These are phyloP conservation scores for Hylodesmum podocarpum DNA, from an alignment of 306 rosid genomes.

Conservation along the genomic window DNA sequence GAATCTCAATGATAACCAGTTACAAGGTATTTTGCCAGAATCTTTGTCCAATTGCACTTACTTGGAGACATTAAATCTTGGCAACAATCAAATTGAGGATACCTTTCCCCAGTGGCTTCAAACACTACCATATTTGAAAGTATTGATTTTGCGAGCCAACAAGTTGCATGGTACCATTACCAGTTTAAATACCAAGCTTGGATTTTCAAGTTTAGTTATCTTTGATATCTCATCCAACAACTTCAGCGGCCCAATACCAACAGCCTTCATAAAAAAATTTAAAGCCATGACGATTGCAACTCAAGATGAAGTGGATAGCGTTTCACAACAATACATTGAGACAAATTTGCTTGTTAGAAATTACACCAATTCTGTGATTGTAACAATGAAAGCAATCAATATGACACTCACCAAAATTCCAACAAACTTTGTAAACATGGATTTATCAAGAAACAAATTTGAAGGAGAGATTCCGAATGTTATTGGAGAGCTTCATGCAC, in stretches of 20 bases:
- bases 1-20: constrained; percentile 25
- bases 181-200: background rate
- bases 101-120: constrained; percentile 42
- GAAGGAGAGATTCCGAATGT: too few relatives aligned
- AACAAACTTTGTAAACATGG: background rate
- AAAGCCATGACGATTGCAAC: constrained; percentile 17
- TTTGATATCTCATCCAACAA: constrained; percentile 35
- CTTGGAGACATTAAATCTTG: too few relatives aligned
- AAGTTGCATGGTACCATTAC: constrained; percentile 36
- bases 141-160: constrained; percentile 36
- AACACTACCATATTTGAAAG: constrained; percentile 2
- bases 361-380: background rate
- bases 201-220: constrained; percentile 26
- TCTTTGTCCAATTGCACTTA: too few relatives aligned
- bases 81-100: too few relatives aligned
- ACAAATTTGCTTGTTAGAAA: too few relatives aligned
- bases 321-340: background rate
- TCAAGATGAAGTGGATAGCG: background rate
- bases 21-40: constrained; percentile 30
- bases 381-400: background rate
- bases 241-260: constrained; percentile 12
- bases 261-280: background rate
- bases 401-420: background rate
- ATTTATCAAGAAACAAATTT: too few relatives aligned
- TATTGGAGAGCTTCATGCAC: constrained; percentile 1